Evolutionary conservation across 331 rosid species (phyloP).

Genomic region (Prunus yedoensis): DNA sequence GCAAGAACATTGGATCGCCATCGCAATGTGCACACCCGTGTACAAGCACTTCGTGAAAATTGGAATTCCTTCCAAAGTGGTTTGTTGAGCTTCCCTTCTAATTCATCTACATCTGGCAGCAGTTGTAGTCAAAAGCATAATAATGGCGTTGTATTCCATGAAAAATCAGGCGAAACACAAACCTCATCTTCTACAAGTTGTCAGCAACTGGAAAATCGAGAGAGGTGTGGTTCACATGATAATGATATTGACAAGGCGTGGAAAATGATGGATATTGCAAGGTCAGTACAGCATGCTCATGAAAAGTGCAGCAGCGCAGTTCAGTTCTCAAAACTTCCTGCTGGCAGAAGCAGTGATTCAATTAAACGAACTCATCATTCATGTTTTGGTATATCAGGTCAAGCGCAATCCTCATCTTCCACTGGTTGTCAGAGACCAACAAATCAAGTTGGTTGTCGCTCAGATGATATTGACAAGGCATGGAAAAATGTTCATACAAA

Average conservation of each 20-base stretch:
- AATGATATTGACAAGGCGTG: constrained; percentile 64
- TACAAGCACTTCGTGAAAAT: constrained; percentile 55
- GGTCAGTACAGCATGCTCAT: constrained; percentile 20
- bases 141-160: constrained; percentile 18
- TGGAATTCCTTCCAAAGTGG: constrained; percentile 73
- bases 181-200: constrained; percentile 35
- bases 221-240: constrained; percentile 30
- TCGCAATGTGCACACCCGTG: constrained; percentile 42
- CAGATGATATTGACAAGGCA: constrained; percentile 47
- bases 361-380: neutral
- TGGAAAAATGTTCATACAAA: constrained; percentile 46
- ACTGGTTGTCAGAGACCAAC: constrained; percentile 29
- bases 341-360: neutral
- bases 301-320: constrained; percentile 26
- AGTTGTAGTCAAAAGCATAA: constrained; percentile 27
- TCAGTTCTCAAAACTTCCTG: constrained; percentile 8
- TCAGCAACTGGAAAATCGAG: constrained; percentile 26
- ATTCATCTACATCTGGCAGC: constrained; percentile 36
- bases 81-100: constrained; percentile 44
- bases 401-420: constrained; percentile 32
- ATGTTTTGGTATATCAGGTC: constrained; percentile 23
- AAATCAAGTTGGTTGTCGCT: constrained; percentile 19
- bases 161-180: constrained; percentile 28
- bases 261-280: constrained; percentile 74
- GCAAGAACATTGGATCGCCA: constrained; percentile 46